phyloP scores from a whole-genome alignment of 192 early-diverging fungal genomes.

The Backusella mclennaniae region DNA sequence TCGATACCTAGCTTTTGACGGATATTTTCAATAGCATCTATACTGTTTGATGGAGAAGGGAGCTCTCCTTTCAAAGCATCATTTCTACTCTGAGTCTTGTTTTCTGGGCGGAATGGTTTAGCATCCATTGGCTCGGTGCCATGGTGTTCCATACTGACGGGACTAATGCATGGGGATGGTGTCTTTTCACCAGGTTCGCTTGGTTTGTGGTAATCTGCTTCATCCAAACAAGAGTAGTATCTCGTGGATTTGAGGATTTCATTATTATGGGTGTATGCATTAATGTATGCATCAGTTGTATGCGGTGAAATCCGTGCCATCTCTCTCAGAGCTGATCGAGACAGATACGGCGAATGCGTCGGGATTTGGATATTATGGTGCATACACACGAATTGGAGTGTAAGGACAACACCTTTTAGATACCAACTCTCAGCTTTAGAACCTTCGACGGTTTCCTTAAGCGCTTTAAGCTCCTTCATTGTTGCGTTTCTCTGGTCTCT shows the following conservation, averaged over 20 bases:
- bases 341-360: constrained; percentile 25
- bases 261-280: constrained; percentile 26
- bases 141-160: too few species aligned
- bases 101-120: background rate
- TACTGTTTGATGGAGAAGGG: background rate
- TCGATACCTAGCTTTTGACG: constrained; percentile 23
- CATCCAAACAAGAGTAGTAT: background rate
- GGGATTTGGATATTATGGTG: constrained; percentile 25
- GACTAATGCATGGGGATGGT: background rate
- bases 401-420: constrained; percentile 43
- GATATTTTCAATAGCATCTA: constrained; percentile 30
- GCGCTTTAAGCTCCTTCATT: constrained; percentile 33
- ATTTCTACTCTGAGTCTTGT: too few species aligned
- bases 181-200: background rate
- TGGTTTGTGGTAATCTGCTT: background rate
- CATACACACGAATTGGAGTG: constrained; percentile 40
- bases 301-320: constrained; percentile 22
- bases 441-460: constrained; percentile 35
- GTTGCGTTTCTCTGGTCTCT: constrained; percentile 56
- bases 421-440: constrained; percentile 46
- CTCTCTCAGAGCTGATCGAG: constrained; percentile 1
- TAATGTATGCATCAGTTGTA: constrained; percentile 26
- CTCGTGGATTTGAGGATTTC: constrained; percentile 14
- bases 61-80: background rate
- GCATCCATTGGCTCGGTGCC: background rate